Percentiles rank a stretch among this genome's conserved stretches.
Evolutionary conservation across 305 asterid species (phyloP).

Genomic region (Solanum aculeatissimum): DNA sequence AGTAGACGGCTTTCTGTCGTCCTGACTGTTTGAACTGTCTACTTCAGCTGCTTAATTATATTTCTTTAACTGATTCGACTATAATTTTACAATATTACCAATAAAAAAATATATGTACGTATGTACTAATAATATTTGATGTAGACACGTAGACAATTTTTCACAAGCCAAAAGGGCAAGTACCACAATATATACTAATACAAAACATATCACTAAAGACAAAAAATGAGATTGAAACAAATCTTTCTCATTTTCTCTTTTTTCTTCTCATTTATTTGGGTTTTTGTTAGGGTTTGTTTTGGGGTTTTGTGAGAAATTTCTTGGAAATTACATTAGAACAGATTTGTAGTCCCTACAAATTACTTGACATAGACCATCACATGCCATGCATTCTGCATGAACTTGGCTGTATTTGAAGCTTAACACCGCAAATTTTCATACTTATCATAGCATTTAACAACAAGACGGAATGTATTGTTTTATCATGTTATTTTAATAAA

Average conservation of each 20-base stretch:
- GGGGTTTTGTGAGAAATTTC: not conserved
- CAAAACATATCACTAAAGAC: not conserved
- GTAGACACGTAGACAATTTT: not conserved
- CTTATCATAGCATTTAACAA: not conserved
- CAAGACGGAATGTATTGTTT: too few species aligned
- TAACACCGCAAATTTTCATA: not conserved
- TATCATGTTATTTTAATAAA: not conserved
- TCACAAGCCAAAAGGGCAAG: not conserved
- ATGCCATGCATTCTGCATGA: not conserved
- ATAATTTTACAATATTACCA: too few species aligned
- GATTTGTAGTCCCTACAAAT: not conserved
- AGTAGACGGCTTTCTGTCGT: too few species aligned
- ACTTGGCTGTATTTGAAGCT: not conserved
- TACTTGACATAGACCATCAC: not conserved
- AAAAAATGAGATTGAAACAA: not conserved
- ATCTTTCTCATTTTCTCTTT: not conserved
- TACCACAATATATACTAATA: not conserved
- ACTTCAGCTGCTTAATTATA: too few species aligned
- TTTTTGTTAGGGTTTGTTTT: not conserved
- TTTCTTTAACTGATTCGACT: too few species aligned
- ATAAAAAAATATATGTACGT: not conserved
- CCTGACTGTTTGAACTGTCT: too few species aligned
- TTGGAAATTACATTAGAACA: not conserved
- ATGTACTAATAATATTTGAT: not conserved
- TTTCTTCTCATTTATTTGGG: not conserved